Evolutionary conservation across 495 filamentous ascomycete species (phyloP).

Genomic region (Penicillium antarcticum): DNA sequence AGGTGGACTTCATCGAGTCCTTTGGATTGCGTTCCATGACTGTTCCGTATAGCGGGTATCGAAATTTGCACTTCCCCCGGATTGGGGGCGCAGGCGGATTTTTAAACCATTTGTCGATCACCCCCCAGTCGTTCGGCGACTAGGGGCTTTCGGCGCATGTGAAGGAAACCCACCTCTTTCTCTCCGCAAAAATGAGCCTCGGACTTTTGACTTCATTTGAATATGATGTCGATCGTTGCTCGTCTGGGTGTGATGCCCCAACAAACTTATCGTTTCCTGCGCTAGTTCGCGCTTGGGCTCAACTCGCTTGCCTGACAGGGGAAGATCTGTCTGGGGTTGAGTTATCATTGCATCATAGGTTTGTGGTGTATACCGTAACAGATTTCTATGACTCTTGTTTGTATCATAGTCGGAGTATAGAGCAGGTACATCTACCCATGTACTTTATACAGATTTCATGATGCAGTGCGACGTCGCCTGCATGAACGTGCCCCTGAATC

Average conservation of each 20-base stretch:
- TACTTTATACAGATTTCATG: background rate
- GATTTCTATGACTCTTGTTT: too few species aligned
- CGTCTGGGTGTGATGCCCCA: conserved; percentile 11
- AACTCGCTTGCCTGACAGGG: conserved; percentile 1
- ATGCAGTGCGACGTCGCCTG: background rate
- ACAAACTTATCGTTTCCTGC: conserved; percentile 1
- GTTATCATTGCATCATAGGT: too few species aligned
- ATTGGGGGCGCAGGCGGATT: conserved; percentile 2
- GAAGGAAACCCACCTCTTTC: conserved; percentile 13
- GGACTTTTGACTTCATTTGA: conserved; percentile 6
- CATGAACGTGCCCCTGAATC: background rate
- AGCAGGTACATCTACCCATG: background rate
- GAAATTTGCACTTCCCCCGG: background rate
- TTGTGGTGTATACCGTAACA: too few species aligned
- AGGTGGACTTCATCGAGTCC: conserved; percentile 37
- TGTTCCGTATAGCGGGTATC: background rate
- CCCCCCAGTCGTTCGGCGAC: conserved; percentile 7
- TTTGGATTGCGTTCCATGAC: conserved; percentile 25
- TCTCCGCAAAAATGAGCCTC: conserved; percentile 21
- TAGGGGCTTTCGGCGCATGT: conserved; percentile 19
- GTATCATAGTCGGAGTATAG: too few species aligned
- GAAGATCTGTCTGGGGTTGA: background rate
- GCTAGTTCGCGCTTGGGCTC: conserved; percentile 5
- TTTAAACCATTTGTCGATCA: conserved; percentile 14
- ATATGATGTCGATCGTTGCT: conserved; percentile 20